These are phyloP conservation scores for Phialemoniopsis sp. DNA, from an alignment of 2,329 filamentous ascomycete genomes.

Conservation along the genomic window DNA sequence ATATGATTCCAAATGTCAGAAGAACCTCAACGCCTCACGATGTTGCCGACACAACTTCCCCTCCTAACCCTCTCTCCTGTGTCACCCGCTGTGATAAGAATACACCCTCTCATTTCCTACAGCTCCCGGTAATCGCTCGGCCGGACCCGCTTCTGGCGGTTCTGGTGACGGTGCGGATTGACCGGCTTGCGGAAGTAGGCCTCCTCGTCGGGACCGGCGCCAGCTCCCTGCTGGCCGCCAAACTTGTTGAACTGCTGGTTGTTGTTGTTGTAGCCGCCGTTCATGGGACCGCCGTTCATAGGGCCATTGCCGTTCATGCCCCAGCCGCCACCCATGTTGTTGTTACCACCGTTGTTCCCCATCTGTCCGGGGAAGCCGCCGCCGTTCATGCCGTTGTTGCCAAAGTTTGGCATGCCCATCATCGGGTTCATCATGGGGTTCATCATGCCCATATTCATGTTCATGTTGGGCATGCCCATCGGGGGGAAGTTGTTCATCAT, in stretches of 20 bases:
- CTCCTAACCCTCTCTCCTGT: too few species aligned
- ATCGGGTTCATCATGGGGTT: slow-evolving; percentile 30
- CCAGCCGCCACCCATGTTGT: slow-evolving; percentile 1
- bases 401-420: slow-evolving; percentile 34
- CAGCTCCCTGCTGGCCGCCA: slow-evolving; percentile 25
- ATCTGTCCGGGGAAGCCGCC: slow-evolving; percentile 2
- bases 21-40: too few species aligned
- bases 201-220: slow-evolving; percentile 68
- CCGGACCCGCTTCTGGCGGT: slow-evolving; percentile 71
- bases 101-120: slow-evolving; percentile 27
- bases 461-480: slow-evolving; percentile 36
- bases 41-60: too few species aligned
- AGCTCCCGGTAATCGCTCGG: slow-evolving; percentile 91
- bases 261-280: slow-evolving; percentile 26
- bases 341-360: slow-evolving; percentile 2
- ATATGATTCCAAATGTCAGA: too few species aligned
- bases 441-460: slow-evolving; percentile 30
- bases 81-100: too few species aligned
- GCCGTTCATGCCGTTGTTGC: slow-evolving; percentile 25
- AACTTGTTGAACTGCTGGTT: slow-evolving; percentile 27
- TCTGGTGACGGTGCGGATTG: slow-evolving; percentile 87
- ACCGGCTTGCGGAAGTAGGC: slow-evolving; percentile 95
- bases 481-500: slow-evolving; percentile 42
- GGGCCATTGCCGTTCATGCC: slow-evolving; percentile 3
- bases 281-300: slow-evolving; percentile 23